Percentiles rank a stretch among this genome's conserved stretches.
These are phyloP conservation scores for Colletotrichum camelliae DNA, from an alignment of 2,329 filamentous ascomycete species.

Conservation along the genomic window DNA sequence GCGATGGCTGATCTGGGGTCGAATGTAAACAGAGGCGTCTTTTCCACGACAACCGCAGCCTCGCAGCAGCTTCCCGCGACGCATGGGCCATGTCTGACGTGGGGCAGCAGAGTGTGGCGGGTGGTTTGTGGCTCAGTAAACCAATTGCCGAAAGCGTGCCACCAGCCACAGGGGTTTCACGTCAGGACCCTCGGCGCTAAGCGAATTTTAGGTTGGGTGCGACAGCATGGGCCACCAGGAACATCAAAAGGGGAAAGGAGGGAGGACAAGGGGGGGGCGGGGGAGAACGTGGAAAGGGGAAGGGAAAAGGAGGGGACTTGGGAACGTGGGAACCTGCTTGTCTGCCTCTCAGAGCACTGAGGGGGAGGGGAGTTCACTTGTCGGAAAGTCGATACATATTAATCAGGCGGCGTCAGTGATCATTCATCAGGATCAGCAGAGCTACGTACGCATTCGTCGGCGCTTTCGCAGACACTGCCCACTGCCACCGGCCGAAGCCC, in stretches of 20 bases:
- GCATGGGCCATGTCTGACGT: neutral
- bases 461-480: conserved; percentile 8
- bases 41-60: conserved; percentile 30
- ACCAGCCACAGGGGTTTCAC: conserved; percentile 17
- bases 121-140: conserved; percentile 5
- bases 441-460: conserved; percentile 6
- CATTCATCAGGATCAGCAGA: neutral
- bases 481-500: neutral
- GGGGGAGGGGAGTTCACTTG: neutral
- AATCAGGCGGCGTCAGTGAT: neutral
- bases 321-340: neutral
- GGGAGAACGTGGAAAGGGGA: conserved; percentile 21
- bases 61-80: conserved; percentile 20
- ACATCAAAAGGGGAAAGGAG: conserved; percentile 14
- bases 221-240: conserved; percentile 11
- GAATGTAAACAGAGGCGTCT: conserved; percentile 21
- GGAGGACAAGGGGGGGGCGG: neutral
- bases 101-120: conserved; percentile 19
- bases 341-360: neutral
- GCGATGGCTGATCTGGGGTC: neutral
- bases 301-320: neutral
- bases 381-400: neutral
- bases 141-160: neutral
- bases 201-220: conserved; percentile 9
- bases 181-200: conserved; percentile 20